Conservation (phyloP, 805 yeast species). For the Candida hispaniensis region DNA sequence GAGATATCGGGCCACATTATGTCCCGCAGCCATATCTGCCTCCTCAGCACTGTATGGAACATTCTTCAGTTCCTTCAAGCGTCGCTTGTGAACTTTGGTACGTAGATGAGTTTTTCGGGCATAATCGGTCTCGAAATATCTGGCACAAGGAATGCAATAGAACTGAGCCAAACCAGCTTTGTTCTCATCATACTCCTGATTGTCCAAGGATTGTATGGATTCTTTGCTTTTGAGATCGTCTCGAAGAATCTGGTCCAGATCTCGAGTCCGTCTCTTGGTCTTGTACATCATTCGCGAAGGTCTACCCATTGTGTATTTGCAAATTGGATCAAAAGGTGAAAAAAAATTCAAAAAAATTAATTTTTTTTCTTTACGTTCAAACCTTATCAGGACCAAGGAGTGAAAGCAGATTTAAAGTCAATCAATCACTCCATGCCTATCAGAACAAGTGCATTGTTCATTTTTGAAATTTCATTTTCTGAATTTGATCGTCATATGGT, state of each 20-base stretch:
- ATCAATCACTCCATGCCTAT: too few relatives aligned
- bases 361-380: too few relatives aligned
- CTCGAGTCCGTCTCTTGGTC: conserved; percentile 46
- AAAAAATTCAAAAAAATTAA: too few relatives aligned
- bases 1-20: conserved; percentile 56
- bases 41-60: conserved; percentile 84
- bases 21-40: conserved; percentile 84
- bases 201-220: conserved; percentile 52
- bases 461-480: too few relatives aligned
- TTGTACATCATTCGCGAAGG: conserved; percentile 73
- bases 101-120: conserved; percentile 65
- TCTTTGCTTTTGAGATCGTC: conserved; percentile 59
- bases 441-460: too few relatives aligned
- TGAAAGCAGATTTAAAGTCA: too few relatives aligned
- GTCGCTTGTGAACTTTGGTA: conserved; percentile 74
- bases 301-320: conserved; percentile 77
- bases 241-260: conserved; percentile 64
- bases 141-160: conserved; percentile 90
- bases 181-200: conserved; percentile 80
- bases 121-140: conserved; percentile 69
- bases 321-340: too few relatives aligned
- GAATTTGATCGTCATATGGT: too few relatives aligned
- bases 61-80: conserved; percentile 61
- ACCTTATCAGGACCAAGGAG: too few relatives aligned
- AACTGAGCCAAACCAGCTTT: conserved; percentile 92